phyloP scores from a whole-genome alignment of 768 basidiomycete genomes.

The Mrakia gelida region DNA sequence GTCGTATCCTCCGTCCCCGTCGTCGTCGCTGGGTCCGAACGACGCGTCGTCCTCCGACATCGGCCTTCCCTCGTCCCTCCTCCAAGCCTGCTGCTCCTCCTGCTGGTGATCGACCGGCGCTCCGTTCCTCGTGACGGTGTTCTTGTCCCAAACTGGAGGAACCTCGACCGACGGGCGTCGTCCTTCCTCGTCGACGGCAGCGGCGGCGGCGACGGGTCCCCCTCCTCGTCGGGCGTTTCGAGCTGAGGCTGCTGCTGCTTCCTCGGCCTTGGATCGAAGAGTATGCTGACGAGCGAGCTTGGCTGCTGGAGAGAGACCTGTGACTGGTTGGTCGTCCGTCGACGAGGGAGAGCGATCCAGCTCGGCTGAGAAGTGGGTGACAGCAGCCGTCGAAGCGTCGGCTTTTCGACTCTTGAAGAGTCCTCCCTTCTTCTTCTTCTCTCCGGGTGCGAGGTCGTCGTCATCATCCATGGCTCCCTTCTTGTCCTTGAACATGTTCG shows the following conservation, averaged over 20 bases:
- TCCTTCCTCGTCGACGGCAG: slow-evolving; percentile 27
- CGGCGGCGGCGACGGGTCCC: slow-evolving; percentile 53
- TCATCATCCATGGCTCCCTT: slow-evolving; percentile 41
- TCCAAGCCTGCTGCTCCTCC: slow-evolving; percentile 43
- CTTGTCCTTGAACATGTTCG: slow-evolving; percentile 89
- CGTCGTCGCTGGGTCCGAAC: slow-evolving; percentile 4
- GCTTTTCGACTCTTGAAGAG: slow-evolving; percentile 50
- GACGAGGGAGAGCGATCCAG: slow-evolving; percentile 55
- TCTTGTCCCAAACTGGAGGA: slow-evolving; percentile 67
- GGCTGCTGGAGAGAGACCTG: slow-evolving; percentile 82
- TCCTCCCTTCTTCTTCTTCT: slow-evolving; percentile 37
- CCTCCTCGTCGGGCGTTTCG: slow-evolving; percentile 34
- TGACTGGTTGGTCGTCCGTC: slow-evolving; percentile 49
- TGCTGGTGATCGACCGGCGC: slow-evolving; percentile 42
- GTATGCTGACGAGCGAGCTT: slow-evolving; percentile 87
- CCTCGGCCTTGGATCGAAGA: slow-evolving; percentile 69
- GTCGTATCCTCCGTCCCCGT: slow-evolving; percentile 44
- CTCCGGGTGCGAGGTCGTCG: slow-evolving; percentile 30
- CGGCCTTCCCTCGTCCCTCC: slow-evolving; percentile 37
- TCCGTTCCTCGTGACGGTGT: slow-evolving; percentile 49
- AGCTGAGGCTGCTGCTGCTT: slow-evolving; percentile 46
- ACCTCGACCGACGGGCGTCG: slow-evolving; percentile 23
- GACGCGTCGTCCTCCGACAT: slow-evolving; percentile 55
- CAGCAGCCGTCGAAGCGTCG: slow-evolving; percentile 61
- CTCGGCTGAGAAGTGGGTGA: slow-evolving; percentile 80